Evolutionary conservation across 208 protist species (phyloP).

Genomic region (Trypanosoma theileri): DNA sequence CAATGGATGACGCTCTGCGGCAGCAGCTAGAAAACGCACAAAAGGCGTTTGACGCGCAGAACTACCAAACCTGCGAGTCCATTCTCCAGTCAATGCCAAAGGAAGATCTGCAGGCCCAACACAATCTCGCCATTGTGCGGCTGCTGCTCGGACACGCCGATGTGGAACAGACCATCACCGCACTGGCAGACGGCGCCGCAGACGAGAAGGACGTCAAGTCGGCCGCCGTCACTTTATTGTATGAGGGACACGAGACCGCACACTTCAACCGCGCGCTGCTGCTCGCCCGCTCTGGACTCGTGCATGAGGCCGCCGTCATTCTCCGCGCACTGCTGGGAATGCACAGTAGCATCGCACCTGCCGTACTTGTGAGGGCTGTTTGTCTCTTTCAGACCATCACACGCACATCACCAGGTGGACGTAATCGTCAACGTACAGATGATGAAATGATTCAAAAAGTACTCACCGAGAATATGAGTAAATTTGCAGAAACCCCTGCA

Average conservation of each 20-base stretch:
- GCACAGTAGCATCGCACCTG: slow-evolving; percentile 44
- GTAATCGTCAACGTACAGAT: slow-evolving; percentile 58
- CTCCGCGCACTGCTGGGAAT: slow-evolving; percentile 76
- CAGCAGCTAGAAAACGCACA: slow-evolving; percentile 61
- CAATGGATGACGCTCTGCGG: slow-evolving; percentile 30
- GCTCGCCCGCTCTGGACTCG: slow-evolving; percentile 60
- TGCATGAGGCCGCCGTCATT: slow-evolving; percentile 58
- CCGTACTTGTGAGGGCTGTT: slow-evolving; percentile 52
- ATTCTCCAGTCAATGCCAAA: slow-evolving; percentile 59
- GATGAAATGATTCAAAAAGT: slow-evolving; percentile 78
- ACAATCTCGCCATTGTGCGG: slow-evolving; percentile 79
- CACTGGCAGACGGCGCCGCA: slow-evolving; percentile 32
- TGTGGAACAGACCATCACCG: slow-evolving; percentile 45
- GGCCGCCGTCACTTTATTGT: slow-evolving; percentile 45
- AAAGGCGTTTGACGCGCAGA: slow-evolving; percentile 63
- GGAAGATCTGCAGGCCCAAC: slow-evolving; percentile 77
- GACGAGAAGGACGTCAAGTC: slow-evolving; percentile 29
- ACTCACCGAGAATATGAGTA: slow-evolving; percentile 45
- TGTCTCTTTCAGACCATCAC: slow-evolving; percentile 87
- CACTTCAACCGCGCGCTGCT: slow-evolving; percentile 78
- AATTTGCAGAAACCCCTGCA: slow-evolving; percentile 42
- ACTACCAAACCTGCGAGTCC: slow-evolving; percentile 65
- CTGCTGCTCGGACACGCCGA: slow-evolving; percentile 62
- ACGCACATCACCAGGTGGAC: slow-evolving; percentile 36
- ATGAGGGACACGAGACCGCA: slow-evolving; percentile 82